Percentiles rank a stretch among this genome's conserved stretches.
Conservation (phyloP, 2,329 filamentous ascomycete species). For the Graphium sp. region DNA sequence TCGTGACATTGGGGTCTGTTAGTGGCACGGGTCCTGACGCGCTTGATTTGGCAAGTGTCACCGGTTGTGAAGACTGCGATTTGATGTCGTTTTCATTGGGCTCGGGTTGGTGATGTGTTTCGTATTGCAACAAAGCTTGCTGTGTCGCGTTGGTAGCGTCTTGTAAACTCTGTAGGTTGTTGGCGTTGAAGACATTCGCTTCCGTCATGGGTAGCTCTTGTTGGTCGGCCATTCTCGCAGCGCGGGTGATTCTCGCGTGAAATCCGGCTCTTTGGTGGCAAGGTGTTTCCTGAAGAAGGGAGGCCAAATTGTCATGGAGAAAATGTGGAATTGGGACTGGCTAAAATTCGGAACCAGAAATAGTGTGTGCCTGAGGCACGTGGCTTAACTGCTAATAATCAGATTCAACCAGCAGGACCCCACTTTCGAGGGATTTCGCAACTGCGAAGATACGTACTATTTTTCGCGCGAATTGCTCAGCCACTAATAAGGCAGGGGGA, state of each 20-base stretch:
- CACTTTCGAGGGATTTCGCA: too few relatives aligned
- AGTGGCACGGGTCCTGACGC: conserved; percentile 7
- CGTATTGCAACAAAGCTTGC: conserved; percentile 19
- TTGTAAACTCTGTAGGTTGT: conserved; percentile 26
- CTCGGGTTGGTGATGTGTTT: conserved; percentile 18
- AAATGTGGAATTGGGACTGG: conserved; percentile 3
- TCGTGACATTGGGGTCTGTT: conserved; percentile 5
- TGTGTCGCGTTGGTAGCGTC: conserved; percentile 26
- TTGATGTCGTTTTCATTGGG: conserved; percentile 17
- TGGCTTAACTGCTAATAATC: too few relatives aligned
- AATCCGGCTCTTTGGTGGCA: too few relatives aligned
- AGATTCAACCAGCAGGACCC: too few relatives aligned
- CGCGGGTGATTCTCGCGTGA: too few relatives aligned
- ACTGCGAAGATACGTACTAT: too few relatives aligned
- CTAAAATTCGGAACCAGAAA: conserved; percentile 1
- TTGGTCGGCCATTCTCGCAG: conserved; percentile 3
- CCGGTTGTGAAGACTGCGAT: conserved; percentile 19
- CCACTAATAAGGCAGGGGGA: too few relatives aligned
- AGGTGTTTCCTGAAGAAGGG: too few relatives aligned
- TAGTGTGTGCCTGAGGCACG: too few relatives aligned
- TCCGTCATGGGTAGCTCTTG: not conserved
- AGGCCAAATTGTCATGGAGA: conserved; percentile 1
- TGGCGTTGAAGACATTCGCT: conserved; percentile 20
- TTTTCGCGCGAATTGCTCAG: too few relatives aligned
- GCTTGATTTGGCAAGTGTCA: conserved; percentile 9